These are phyloP conservation scores for Aphanomyces cochlioides DNA, from an alignment of 352 stramenopile genomes.

Conservation along the genomic window DNA sequence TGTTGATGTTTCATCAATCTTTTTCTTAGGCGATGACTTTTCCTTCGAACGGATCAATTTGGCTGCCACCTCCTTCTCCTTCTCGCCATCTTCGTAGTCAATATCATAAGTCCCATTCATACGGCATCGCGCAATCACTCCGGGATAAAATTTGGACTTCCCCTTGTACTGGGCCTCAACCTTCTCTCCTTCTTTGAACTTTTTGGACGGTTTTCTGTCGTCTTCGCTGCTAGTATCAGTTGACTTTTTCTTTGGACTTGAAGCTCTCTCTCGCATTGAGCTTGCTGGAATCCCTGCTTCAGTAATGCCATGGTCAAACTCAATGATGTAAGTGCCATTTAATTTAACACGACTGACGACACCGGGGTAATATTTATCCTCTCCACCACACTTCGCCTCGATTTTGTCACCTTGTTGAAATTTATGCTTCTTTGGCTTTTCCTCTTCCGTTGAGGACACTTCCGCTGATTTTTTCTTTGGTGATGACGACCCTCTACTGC, in stretches of 20 bases:
- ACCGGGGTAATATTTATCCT: slow-evolving; percentile 50
- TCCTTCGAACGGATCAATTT: slow-evolving; percentile 47
- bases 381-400: slow-evolving; percentile 35
- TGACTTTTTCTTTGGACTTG: slow-evolving; percentile 24
- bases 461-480: slow-evolving; percentile 34
- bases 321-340: slow-evolving; percentile 55
- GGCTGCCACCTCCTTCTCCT: slow-evolving; percentile 44
- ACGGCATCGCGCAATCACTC: slow-evolving; percentile 45
- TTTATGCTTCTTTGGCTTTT: slow-evolving; percentile 29
- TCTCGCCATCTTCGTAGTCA: slow-evolving; percentile 58
- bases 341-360: slow-evolving; percentile 43
- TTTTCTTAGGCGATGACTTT: slow-evolving; percentile 28
- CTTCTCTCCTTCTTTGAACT: slow-evolving; percentile 42
- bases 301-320: slow-evolving; percentile 24
- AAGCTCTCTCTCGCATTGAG: slow-evolving; percentile 8
- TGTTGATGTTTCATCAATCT: slow-evolving; percentile 25
- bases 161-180: slow-evolving; percentile 58
- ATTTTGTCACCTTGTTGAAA: slow-evolving; percentile 17
- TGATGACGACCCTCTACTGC: slow-evolving; percentile 36
- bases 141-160: slow-evolving; percentile 43
- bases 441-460: slow-evolving; percentile 23
- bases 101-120: slow-evolving; percentile 62
- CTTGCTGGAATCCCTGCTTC: slow-evolving; percentile 21
- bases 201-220: slow-evolving; percentile 18
- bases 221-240: background rate